These are phyloP conservation scores for Xylaria hypoxylon DNA, from an alignment of 2,329 filamentous ascomycete species.

Conservation along the genomic window DNA sequence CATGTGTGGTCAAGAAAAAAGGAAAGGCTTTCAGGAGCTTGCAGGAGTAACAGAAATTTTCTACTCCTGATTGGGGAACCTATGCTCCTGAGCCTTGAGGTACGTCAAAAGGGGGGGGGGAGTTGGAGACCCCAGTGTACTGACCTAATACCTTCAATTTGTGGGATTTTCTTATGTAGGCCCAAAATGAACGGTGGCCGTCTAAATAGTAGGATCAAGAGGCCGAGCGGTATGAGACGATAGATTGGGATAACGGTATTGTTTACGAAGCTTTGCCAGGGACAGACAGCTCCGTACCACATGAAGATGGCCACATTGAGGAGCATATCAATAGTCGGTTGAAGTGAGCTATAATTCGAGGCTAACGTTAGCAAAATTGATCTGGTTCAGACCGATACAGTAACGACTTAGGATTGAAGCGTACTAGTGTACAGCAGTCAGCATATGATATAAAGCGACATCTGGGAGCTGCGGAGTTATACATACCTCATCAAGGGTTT, in stretches of 20 bases:
- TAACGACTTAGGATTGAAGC: slow-evolving; percentile 12
- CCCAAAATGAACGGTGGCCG: slow-evolving; percentile 81
- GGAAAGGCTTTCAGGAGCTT: no score
- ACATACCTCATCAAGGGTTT: slow-evolving; percentile 80
- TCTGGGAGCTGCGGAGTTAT: neutral
- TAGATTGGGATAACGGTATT: slow-evolving; percentile 79
- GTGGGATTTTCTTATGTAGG: slow-evolving; percentile 79
- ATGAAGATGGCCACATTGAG: slow-evolving; percentile 90
- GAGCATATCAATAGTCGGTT: slow-evolving; percentile 94
- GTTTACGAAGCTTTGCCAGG: slow-evolving; percentile 76
- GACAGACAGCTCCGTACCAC: slow-evolving; percentile 89
- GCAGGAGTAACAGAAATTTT: no score
- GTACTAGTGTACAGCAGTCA: slow-evolving; percentile 44
- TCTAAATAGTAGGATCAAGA: slow-evolving; percentile 81
- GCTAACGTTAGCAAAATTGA: slow-evolving; percentile 33
- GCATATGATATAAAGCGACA: slow-evolving; percentile 6
- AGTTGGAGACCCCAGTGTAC: no score
- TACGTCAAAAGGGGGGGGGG: no score
- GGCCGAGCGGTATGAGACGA: slow-evolving; percentile 77
- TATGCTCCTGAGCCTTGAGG: no score
- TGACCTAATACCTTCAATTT: slow-evolving; percentile 73
- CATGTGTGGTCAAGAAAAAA: no score
- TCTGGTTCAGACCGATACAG: neutral
- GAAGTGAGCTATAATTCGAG: slow-evolving; percentile 68
- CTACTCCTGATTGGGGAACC: no score